Evolutionary conservation across 2,329 filamentous ascomycete species (phyloP).

Genomic region (Epichloe glyceriae): DNA sequence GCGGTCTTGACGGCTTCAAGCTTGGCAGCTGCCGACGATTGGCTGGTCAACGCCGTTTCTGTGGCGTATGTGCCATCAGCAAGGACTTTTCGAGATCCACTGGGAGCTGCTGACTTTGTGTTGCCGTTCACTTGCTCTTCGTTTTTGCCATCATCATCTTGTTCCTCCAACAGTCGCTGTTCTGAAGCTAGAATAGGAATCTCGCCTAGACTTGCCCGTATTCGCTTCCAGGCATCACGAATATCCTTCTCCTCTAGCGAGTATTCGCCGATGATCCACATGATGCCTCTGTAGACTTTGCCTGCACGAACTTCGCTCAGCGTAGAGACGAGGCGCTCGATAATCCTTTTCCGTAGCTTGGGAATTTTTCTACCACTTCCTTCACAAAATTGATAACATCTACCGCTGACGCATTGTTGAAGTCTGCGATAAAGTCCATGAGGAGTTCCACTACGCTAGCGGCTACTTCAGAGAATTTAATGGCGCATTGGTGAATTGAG

Average conservation of each 20-base stretch:
- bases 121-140: slow-evolving; percentile 66
- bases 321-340: slow-evolving; percentile 78
- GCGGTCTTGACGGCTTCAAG: slow-evolving; percentile 94
- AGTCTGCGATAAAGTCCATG: slow-evolving; percentile 98
- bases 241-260: slow-evolving; percentile 90
- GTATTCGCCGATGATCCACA: slow-evolving; percentile 98
- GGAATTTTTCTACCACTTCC: slow-evolving; percentile 97
- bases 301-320: slow-evolving; percentile 87
- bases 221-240: slow-evolving; percentile 90
- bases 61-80: slow-evolving; percentile 97
- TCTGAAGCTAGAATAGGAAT: slow-evolving; percentile 95
- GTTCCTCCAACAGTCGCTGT: slow-evolving; percentile 79
- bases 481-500: slow-evolving; percentile 94
- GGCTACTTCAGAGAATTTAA: slow-evolving; percentile 97
- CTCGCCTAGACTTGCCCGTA: slow-evolving; percentile 84
- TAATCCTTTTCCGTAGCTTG: slow-evolving; percentile 72
- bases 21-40: slow-evolving; percentile 78
- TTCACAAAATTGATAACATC: slow-evolving; percentile 99
- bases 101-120: slow-evolving; percentile 60
- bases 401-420: slow-evolving; percentile 91
- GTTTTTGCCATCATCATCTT: slow-evolving; percentile 54
- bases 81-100: slow-evolving; percentile 79
- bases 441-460: slow-evolving; percentile 91
- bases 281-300: slow-evolving; percentile 90
- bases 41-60: slow-evolving; percentile 87